Evolutionary conservation across 306 rosid genomes (phyloP), one percentile per base, ranked within the genome.

Genomic region (Gillenia trifoliata): DNA sequence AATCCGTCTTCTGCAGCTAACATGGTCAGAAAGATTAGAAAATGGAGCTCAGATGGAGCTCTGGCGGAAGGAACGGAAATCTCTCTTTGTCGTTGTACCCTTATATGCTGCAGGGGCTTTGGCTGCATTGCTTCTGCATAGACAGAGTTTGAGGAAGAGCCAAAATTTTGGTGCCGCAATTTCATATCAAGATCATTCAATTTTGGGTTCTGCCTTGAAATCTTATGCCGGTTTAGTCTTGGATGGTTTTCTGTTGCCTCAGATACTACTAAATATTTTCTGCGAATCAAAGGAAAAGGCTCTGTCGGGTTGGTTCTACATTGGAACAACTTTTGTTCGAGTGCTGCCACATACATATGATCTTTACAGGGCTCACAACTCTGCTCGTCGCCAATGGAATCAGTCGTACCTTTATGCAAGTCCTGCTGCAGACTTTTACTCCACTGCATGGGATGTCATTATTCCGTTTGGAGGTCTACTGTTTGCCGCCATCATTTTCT

Each of bases 331-430:
- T 64, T 69, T 68, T 60, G 79, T 89, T 73, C 83, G 89, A 63
- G 40, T 81, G 19, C 34, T 86, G 9, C 93, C 90, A 2, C 90
- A 85, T 62, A 88, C 77, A 15, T 85, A 89, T 71, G 88, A 84
- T 83, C 78, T 89, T 77, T 86, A 72, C 79, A 68, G 91, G 73
- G 19, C 60, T 47, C 16, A 1, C 57, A 10, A 11, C 41, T 2
- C 0, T 38, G 8, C 41, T 31, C n/a, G 0, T 0, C 52, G 13
- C 8, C 8, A 33, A 11, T 9, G 43, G 43, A 40, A 76, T 15
- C 76, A 41, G 5, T 70, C 84, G 22, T 82, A 83, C 79, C 69
- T 73, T 8, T 86, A 79, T 70, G 88, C 85, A 4, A 74, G 80
- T 85, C 85, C 82, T 22, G 64, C 70, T 11, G 79, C 77, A 29